Conservation (phyloP, 148 eudicot genomes). For the Beta vulgaris region DNA sequence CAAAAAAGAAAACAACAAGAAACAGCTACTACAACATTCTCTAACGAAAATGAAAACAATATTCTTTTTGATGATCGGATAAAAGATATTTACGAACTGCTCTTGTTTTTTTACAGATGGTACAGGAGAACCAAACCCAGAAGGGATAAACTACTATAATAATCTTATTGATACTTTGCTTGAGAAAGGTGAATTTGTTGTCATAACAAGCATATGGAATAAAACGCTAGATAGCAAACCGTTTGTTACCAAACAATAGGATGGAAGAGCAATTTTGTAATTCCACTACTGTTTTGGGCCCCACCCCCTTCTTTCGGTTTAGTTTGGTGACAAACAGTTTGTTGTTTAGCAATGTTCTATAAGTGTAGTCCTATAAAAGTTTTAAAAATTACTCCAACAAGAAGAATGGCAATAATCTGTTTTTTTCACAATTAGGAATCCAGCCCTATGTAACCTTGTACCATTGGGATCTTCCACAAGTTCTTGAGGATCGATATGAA, state of each 20-base stretch:
- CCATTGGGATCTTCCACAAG: slow-evolving; percentile 99
- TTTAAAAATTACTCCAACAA: not conserved
- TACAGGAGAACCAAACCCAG: slow-evolving; percentile 80
- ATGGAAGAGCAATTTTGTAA: too few species aligned
- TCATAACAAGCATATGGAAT: not conserved
- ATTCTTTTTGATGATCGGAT: not conserved
- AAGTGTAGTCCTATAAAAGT: not conserved
- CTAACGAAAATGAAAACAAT: not conserved
- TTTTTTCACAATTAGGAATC: slow-evolving; percentile 55
- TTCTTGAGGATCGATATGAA: slow-evolving; percentile 77
- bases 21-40: not conserved
- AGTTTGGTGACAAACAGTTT: too few species aligned
- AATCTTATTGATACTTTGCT: slow-evolving; percentile 73
- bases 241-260: too few species aligned
- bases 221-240: too few species aligned
- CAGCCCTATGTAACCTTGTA: slow-evolving; percentile 82
- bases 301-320: too few species aligned
- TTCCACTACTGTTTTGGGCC: too few species aligned
- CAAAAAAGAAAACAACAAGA: not conserved
- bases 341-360: too few species aligned
- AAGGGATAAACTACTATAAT: slow-evolving; percentile 83
- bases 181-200: slow-evolving; percentile 53
- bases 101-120: slow-evolving; percentile 55
- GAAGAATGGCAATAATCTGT: not conserved
- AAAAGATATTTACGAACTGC: not conserved